These are phyloP conservation scores for Xylaria sp. DNA, from an alignment of 2,329 filamentous ascomycete genomes.

Conservation along the genomic window DNA sequence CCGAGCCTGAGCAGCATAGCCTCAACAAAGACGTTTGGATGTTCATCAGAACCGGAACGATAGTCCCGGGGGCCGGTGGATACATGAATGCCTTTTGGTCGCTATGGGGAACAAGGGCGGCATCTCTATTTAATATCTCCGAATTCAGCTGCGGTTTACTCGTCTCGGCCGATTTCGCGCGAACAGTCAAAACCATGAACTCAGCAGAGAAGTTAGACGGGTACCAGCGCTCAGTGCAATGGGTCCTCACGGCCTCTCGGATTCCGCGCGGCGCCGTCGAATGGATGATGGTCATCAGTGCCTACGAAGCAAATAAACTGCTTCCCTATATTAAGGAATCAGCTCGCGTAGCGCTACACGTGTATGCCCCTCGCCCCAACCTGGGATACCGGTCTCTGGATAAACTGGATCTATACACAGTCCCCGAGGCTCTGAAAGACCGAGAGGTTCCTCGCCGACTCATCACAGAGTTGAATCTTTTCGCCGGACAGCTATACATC, in stretches of 20 bases:
- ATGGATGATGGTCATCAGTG: constrained; percentile 42
- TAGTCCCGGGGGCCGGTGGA: background rate
- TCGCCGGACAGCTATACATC: constrained; percentile 72
- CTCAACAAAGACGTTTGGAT: background rate
- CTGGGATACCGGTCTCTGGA: constrained; percentile 24
- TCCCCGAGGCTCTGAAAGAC: constrained; percentile 15
- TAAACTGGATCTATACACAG: constrained; percentile 29
- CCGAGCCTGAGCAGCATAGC: background rate
- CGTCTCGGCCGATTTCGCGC: constrained; percentile 15
- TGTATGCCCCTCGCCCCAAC: constrained; percentile 31
- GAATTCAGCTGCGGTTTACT: background rate
- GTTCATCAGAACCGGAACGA: background rate
- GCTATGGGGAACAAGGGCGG: constrained; percentile 7
- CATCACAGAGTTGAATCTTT: constrained; percentile 63
- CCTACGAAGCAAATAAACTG: constrained; percentile 34
- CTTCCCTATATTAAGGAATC: constrained; percentile 21
- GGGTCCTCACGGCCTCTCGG: constrained; percentile 13
- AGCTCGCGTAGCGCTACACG: constrained; percentile 25
- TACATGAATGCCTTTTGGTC: constrained; percentile 18
- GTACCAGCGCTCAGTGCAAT: constrained; percentile 21
- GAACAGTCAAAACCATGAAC: background rate
- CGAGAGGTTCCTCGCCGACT: constrained; percentile 21
- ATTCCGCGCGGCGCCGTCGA: constrained; percentile 38
- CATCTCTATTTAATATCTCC: background rate
- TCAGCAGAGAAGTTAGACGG: background rate